Conservation (phyloP, 805 yeast genomes). For the Yarrowia keelungensis region DNA sequence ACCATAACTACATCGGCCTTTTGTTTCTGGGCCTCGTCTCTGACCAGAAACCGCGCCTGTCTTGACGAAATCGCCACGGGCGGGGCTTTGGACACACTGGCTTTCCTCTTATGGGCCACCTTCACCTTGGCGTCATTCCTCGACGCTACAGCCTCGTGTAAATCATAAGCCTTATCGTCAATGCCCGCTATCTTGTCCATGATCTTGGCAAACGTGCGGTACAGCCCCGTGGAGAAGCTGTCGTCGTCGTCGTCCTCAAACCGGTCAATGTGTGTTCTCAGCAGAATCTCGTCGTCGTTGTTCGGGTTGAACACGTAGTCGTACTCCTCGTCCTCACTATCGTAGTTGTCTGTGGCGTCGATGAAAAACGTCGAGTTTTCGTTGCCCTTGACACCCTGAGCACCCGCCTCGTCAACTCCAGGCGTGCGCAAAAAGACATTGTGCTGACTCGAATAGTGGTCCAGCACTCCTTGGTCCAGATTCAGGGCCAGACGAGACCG, state of each 20-base stretch:
- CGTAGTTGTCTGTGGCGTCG: slow-evolving; percentile 29
- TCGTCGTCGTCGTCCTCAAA: slow-evolving; percentile 11
- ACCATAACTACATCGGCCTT: slow-evolving; percentile 23
- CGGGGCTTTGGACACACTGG: slow-evolving; percentile 7
- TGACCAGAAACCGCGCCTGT: slow-evolving; percentile 25
- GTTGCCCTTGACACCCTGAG: slow-evolving; percentile 23
- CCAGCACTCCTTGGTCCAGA: slow-evolving; percentile 10
- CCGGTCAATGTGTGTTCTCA: slow-evolving; percentile 36
- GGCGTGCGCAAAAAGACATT: slow-evolving; percentile 34
- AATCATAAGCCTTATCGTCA: slow-evolving; percentile 26
- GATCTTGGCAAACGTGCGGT: slow-evolving; percentile 35
- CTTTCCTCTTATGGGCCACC: neutral
- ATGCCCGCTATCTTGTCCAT: slow-evolving; percentile 38
- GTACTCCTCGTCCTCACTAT: slow-evolving; percentile 38
- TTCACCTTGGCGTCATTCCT: neutral
- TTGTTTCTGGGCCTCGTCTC: slow-evolving; percentile 34
- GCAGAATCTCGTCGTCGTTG: slow-evolving; percentile 36
- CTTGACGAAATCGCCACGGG: slow-evolving; percentile 10
- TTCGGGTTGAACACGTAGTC: slow-evolving; percentile 39
- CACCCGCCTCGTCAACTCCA: slow-evolving; percentile 23
- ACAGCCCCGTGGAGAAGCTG: slow-evolving; percentile 25
- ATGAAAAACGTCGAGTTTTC: slow-evolving; percentile 36
- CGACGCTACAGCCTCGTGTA: slow-evolving; percentile 3
- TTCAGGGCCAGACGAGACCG: slow-evolving; percentile 22
- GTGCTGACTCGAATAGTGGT: slow-evolving; percentile 21